phyloP scores from a whole-genome alignment of 208 protist species.

The Angomonas deanei region DNA sequence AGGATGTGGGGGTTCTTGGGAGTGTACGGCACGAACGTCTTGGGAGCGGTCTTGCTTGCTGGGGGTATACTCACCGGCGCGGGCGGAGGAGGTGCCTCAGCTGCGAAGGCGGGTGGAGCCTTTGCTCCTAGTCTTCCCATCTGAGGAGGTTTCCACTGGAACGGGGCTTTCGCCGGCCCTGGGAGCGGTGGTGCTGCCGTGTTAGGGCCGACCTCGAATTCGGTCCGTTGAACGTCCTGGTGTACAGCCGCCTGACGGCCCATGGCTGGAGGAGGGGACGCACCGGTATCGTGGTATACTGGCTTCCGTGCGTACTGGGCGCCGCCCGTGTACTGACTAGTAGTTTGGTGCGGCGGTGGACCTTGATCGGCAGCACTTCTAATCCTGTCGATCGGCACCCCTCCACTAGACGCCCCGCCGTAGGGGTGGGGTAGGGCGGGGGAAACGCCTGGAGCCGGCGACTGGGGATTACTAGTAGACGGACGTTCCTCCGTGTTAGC shows the following conservation, averaged over 20 bases:
- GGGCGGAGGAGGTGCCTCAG: no score
- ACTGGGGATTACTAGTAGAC: neutral
- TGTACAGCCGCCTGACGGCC: no score
- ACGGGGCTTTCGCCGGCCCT: no score
- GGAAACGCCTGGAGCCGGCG: neutral
- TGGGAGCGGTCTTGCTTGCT: no score
- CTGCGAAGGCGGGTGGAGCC: no score
- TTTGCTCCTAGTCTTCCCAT: no score
- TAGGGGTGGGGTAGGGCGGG: neutral
- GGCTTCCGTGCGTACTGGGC: neutral
- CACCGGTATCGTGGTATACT: neutral
- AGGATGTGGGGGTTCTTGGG: conserved; percentile 22
- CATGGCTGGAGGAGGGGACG: neutral
- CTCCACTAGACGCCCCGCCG: neutral
- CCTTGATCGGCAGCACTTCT: no score
- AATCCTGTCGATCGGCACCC: no score
- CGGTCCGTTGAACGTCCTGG: neutral
- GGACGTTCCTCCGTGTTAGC: neutral
- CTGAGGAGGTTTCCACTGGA: no score
- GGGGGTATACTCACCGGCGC: no score
- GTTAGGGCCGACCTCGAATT: neutral
- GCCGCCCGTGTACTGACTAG: neutral
- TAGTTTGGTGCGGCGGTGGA: no score
- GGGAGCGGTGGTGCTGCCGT: neutral
- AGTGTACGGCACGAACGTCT: neutral